These are phyloP conservation scores for Taiozyma sp. DNA, from an alignment of 1,139 yeast species.

Conservation along the genomic window DNA sequence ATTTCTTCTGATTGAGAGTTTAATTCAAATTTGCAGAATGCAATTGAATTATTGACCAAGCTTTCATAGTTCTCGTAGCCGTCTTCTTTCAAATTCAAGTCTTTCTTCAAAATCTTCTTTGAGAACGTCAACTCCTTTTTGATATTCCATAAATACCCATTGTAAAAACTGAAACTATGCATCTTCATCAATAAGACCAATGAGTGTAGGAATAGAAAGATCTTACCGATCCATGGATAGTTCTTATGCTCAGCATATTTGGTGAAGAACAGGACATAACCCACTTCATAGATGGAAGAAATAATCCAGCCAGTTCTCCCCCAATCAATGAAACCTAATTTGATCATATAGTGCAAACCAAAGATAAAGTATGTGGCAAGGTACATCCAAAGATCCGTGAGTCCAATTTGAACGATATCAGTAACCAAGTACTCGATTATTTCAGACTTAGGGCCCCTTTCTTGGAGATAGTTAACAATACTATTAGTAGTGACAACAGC, in stretches of 20 bases:
- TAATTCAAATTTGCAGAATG: conserved; percentile 61
- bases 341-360: conserved; percentile 47
- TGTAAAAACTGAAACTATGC: conserved; percentile 86
- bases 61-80: conserved; percentile 14
- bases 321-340: conserved; percentile 48
- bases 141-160: conserved; percentile 79
- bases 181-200: conserved; percentile 85
- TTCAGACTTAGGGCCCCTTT: conserved; percentile 39
- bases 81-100: conserved; percentile 17
- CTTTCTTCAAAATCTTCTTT: conserved; percentile 25
- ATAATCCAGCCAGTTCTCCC: conserved; percentile 50
- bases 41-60: conserved; percentile 38
- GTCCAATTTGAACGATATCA: conserved; percentile 57
- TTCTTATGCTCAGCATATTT: conserved; percentile 44
- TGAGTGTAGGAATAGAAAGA: conserved; percentile 76
- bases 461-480: conserved; percentile 36
- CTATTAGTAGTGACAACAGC: conserved; percentile 46
- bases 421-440: conserved; percentile 43
- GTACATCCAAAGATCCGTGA: conserved; percentile 70
- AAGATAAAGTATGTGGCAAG: conserved; percentile 51
- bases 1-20: conserved; percentile 38
- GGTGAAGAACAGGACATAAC: conserved; percentile 40
- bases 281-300: conserved; percentile 51
- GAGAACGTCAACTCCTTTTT: conserved; percentile 51
- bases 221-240: conserved; percentile 85